A percentile compares a stretch with the other conserved stretches of the same genome.
phyloP scores from a whole-genome alignment of 495 filamentous ascomycete species.

The Hyaloscypha variabilis region DNA sequence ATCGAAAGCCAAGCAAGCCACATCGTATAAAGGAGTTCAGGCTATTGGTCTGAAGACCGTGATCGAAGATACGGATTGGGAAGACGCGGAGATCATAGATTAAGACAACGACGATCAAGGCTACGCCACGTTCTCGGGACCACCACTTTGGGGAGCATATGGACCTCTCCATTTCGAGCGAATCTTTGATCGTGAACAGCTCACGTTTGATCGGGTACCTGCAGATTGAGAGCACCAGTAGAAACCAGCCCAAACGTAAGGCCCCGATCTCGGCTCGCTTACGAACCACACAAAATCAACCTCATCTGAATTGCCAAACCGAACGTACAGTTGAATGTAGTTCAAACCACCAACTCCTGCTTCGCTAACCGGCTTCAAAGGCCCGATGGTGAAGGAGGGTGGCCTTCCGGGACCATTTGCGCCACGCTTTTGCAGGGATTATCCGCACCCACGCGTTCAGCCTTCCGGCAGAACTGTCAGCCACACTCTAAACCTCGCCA shows the following conservation, averaged over 20 bases:
- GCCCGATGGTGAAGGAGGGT: background rate
- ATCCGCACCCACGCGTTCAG: background rate
- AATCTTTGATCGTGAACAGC: too few relatives aligned
- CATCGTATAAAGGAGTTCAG: slow-evolving; percentile 27
- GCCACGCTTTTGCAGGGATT: background rate
- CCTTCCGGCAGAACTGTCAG: background rate
- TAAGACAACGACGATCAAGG: slow-evolving; percentile 8
- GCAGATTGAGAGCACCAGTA: background rate
- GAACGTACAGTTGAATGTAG: background rate
- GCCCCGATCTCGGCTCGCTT: background rate
- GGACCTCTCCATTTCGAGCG: background rate
- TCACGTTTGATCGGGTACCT: background rate
- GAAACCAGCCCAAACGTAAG: background rate
- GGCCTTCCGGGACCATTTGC: background rate
- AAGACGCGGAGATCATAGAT: slow-evolving; percentile 51
- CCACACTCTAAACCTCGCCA: background rate
- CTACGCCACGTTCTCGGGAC: background rate
- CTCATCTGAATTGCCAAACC: background rate
- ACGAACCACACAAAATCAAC: background rate
- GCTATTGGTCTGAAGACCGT: slow-evolving; percentile 40
- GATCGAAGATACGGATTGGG: slow-evolving; percentile 67
- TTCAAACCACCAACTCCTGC: background rate
- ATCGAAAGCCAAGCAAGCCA: slow-evolving; percentile 39
- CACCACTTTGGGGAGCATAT: background rate
- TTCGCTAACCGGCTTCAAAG: background rate